Conservation (phyloP, 345 rosid genomes). For the Lepidium sativum region DNA sequence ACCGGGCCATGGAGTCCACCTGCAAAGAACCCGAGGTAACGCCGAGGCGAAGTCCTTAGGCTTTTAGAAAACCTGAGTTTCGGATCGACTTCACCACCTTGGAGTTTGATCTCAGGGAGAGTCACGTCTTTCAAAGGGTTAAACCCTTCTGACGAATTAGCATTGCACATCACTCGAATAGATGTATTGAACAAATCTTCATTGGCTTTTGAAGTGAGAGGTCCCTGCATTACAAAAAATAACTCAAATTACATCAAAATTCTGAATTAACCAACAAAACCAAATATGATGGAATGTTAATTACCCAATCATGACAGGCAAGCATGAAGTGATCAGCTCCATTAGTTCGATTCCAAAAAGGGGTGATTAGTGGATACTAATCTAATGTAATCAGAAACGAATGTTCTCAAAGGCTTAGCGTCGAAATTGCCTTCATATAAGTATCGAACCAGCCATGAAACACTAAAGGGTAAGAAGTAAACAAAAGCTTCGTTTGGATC, state of each 20-base stretch:
- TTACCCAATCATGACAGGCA: constrained; percentile 86
- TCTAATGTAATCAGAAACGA: constrained; percentile 60
- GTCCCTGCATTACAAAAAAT: constrained; percentile 45
- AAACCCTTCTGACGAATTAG: constrained; percentile 91
- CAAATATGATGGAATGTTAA: neutral
- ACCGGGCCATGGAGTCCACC: constrained; percentile 80
- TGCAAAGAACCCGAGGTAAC: constrained; percentile 65
- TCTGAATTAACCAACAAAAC: neutral
- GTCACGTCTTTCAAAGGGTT: constrained; percentile 64
- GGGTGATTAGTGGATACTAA: constrained; percentile 56
- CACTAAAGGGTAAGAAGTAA: constrained; percentile 83
- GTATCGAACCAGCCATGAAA: constrained; percentile 65
- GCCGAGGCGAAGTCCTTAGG: constrained; percentile 28
- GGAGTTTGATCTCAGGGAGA: constrained; percentile 68
- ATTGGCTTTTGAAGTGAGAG: constrained; percentile 49
- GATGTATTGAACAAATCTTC: constrained; percentile 47
- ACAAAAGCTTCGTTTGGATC: constrained; percentile 54
- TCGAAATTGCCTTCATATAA: constrained; percentile 36
- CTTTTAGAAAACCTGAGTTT: constrained; percentile 41
- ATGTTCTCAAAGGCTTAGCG: constrained; percentile 38
- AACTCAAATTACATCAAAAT: neutral
- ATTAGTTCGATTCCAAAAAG: constrained; percentile 65
- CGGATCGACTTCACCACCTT: constrained; percentile 37
- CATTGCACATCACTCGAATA: constrained; percentile 82
- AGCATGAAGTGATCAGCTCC: constrained; percentile 94